These are phyloP conservation scores for Wallacemonas sp. DNA, from an alignment of 208 protist genomes.

Conservation along the genomic window DNA sequence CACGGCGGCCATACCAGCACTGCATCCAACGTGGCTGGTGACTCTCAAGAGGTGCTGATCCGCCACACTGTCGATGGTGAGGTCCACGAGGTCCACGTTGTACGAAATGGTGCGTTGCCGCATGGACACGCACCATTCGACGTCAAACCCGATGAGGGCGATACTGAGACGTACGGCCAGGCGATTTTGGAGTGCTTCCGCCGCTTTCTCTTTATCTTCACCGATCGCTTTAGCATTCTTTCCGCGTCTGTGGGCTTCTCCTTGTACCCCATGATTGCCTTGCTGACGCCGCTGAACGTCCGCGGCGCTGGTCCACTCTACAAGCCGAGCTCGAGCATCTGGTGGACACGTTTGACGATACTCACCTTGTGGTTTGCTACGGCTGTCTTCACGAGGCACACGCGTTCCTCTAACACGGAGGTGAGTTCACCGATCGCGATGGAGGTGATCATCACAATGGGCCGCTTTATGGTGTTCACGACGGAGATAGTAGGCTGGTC, in stretches of 20 bases:
- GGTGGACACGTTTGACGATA: neutral
- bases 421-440: constrained; percentile 33
- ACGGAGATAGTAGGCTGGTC: constrained; percentile 16
- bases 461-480: constrained; percentile 25
- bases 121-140: too few species aligned
- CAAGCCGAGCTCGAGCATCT: neutral
- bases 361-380: neutral
- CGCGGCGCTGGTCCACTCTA: neutral
- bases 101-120: too few species aligned
- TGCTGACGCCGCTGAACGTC: constrained; percentile 4
- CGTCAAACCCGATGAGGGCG: neutral
- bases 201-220: constrained; percentile 4
- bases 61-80: too few species aligned
- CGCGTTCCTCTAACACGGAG: constrained; percentile 10
- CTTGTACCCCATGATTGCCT: neutral
- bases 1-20: too few species aligned
- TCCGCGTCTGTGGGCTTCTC: constrained; percentile 1
- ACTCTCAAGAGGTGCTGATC: too few species aligned
- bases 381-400: neutral
- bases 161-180: neutral
- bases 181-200: neutral
- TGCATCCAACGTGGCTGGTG: too few species aligned
- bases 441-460: constrained; percentile 28
- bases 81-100: too few species aligned
- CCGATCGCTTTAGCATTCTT: constrained; percentile 6